These are phyloP conservation scores for Agapanthus africanus DNA, from an alignment of 106 monocot species.

Conservation along the genomic window DNA sequence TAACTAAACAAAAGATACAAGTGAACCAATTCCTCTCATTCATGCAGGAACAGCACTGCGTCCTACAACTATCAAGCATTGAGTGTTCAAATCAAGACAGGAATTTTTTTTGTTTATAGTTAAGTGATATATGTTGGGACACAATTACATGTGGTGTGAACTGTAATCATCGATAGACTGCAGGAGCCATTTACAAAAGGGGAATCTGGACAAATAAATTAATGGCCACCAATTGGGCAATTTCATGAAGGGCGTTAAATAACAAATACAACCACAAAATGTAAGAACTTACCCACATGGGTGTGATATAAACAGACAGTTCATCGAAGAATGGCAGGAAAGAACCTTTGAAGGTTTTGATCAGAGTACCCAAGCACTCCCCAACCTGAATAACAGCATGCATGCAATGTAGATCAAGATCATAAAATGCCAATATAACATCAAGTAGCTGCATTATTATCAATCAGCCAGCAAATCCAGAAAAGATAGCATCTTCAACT, in stretches of 20 bases:
- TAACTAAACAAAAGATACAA: background rate
- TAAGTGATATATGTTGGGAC: too few species aligned
- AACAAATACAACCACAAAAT: background rate
- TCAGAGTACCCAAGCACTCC: conserved; percentile 79
- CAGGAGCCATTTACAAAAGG: too few species aligned
- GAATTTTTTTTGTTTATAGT: background rate
- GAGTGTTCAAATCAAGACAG: background rate
- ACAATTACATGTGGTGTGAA: background rate
- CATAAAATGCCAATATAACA: background rate
- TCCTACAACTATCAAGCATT: background rate
- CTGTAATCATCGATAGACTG: background rate
- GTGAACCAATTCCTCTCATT: too few species aligned
- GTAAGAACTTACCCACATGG: conserved; percentile 77
- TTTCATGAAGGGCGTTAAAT: background rate
- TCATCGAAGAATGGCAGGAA: conserved; percentile 98
- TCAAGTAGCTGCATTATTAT: background rate
- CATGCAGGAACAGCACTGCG: too few species aligned
- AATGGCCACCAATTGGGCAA: background rate
- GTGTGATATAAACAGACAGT: conserved; percentile 74
- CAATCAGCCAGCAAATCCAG: background rate
- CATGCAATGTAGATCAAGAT: conserved; percentile 4
- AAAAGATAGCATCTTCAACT: background rate
- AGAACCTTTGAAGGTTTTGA: conserved; percentile 80
- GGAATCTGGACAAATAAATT: background rate
- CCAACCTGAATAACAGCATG: conserved; percentile 49